Evolutionary conservation across 1,139 yeast genomes (phyloP), one percentile per base, ranked within the genome.

Genomic region (Suhomyces taliae): DNA sequence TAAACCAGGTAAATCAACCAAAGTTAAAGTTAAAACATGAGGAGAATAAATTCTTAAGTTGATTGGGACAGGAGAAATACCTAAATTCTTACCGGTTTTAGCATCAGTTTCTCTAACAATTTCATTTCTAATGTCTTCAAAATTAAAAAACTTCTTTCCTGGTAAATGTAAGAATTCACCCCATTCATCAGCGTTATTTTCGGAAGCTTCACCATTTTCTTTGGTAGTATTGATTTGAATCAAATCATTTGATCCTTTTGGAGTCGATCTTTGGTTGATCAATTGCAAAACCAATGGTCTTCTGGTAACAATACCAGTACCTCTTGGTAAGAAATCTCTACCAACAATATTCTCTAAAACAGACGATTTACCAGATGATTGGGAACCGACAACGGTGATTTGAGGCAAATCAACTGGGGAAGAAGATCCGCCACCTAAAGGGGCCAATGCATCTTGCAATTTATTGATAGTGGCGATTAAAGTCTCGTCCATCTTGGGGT

Each of bases 131-230:
- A 93, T 91, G 53, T 90, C 96, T 64, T 90, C 93, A 66, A 93
- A 93, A 65, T 91, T 87, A 72, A 74, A 86, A 67, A 90, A 86
- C 66, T 88, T 88, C 73, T 88, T 89, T 53, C 87, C 87, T 41
- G 98, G 98, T 49, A 91, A 67, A 66, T 93, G 99, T 57, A 93
- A 79, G 66, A 93, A 93, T 69, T 93, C 99, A 55, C 99, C 99
- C 98, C 98, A 93, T 72, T 93, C 99, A 54, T 89, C 95, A 41
- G 79, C 81, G 62, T 90, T 90, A 66, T 89, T 88, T 64, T 89
- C 96, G 10, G 78, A 70, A 41, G 72, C 69, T 43, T 73, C 72
- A 27, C 83, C 83, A 51, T 69, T 66, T 24, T 67, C 72, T 52
- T 74, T 61, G 46, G 65, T 62, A 44, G 72, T 65, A 48, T 70